phyloP scores from a whole-genome alignment of 345 rosid species.

The Lumnitzera racemosa region DNA sequence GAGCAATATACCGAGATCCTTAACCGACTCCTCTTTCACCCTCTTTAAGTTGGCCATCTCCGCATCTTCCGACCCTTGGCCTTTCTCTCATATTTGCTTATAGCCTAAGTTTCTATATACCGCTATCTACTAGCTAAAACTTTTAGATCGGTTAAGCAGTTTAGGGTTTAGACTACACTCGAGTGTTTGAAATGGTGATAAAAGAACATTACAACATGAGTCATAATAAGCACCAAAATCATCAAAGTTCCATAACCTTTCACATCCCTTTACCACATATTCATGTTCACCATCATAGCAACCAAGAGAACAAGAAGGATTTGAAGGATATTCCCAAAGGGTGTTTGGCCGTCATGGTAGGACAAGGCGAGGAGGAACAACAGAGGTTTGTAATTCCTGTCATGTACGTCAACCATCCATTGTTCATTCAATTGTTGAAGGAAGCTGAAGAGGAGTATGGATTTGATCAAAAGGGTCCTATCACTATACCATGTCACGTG shows the following conservation, averaged over 20 bases:
- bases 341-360: conserved; percentile 68
- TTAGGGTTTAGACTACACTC: too few species aligned
- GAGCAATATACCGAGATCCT: conserved; percentile 82
- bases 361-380: conserved; percentile 61
- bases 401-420: conserved; percentile 69
- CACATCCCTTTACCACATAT: conserved; percentile 47
- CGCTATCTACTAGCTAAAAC: too few species aligned
- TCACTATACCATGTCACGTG: conserved; percentile 77
- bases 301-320: conserved; percentile 16
- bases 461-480: conserved; percentile 68
- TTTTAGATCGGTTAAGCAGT: too few species aligned
- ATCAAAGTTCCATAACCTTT: conserved; percentile 25
- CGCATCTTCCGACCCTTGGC: conserved; percentile 75
- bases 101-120: conserved; percentile 8
- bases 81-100: conserved; percentile 42
- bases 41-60: conserved; percentile 71
- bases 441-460: conserved; percentile 83
- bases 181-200: too few species aligned
- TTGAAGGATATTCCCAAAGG: conserved; percentile 59
- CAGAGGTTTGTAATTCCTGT: conserved; percentile 74
- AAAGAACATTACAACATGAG: not conserved
- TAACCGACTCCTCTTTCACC: conserved; percentile 64
- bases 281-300: conserved; percentile 12
- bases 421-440: conserved; percentile 50
- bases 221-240: not conserved